A percentile compares a stretch with the other conserved stretches of the same genome.
phyloP scores from a whole-genome alignment of 176 grass and related monocot species.

The Dactylis glomerata region DNA sequence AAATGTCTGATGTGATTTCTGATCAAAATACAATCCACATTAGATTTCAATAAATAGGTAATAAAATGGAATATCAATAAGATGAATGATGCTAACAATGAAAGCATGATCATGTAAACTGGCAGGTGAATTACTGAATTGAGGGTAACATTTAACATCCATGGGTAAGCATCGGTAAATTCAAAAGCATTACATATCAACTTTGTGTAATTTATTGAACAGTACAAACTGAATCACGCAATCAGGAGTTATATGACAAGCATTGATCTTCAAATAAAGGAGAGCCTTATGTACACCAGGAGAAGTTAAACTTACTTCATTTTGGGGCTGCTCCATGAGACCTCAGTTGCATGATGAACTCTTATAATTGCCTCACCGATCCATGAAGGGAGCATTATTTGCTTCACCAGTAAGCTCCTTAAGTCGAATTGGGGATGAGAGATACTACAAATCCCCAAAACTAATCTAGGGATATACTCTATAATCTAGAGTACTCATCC shows the following conservation, averaged over 20 bases:
- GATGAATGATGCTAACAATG: neutral
- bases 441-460: slow-evolving; percentile 24
- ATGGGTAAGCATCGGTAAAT: neutral
- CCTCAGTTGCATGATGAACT: slow-evolving; percentile 14
- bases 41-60: neutral
- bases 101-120: neutral
- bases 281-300: neutral
- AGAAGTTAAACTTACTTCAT: slow-evolving; percentile 38
- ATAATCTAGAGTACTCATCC: slow-evolving; percentile 18
- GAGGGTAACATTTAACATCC: neutral
- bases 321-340: slow-evolving; percentile 14
- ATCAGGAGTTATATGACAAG: neutral
- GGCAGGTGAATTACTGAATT: neutral
- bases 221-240: neutral
- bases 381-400: slow-evolving; percentile 33
- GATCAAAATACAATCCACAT: neutral
- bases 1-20: neutral
- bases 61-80: neutral
- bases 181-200: neutral
- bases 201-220: slow-evolving; percentile 2
- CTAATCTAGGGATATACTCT: slow-evolving; percentile 36
- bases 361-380: neutral
- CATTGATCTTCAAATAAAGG: neutral
- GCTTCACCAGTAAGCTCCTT: slow-evolving; percentile 18
- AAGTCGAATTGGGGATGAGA: slow-evolving; percentile 10